Percentiles rank a stretch among this genome's conserved stretches.
Conservation (phyloP, 345 rosid genomes). For the Rhodamnia rubescens region DNA sequence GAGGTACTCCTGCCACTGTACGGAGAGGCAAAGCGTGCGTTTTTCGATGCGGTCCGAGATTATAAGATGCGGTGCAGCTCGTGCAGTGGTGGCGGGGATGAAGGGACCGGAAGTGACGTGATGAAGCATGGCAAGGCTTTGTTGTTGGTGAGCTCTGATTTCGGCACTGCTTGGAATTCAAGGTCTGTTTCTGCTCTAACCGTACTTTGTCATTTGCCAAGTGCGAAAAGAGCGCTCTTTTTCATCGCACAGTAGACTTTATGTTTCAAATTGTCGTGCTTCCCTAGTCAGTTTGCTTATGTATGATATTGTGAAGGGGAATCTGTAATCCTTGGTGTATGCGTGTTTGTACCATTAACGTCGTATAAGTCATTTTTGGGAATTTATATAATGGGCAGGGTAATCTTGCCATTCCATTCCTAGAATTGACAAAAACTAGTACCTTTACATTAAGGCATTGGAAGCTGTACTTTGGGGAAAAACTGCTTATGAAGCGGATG, state of each 20-base stretch:
- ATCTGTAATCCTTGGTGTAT: not conserved
- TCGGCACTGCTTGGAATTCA: constrained; percentile 82
- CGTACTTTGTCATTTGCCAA: not conserved
- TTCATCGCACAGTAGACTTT: not conserved
- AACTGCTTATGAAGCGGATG: not conserved
- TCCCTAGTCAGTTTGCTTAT: not conserved
- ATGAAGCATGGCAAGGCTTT: constrained; percentile 72
- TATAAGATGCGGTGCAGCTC: constrained; percentile 15
- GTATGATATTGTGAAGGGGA: not conserved
- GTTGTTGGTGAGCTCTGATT: constrained; percentile 76
- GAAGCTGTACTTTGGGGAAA: not conserved
- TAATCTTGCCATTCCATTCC: not conserved
- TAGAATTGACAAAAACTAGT: not conserved
- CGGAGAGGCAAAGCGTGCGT: constrained; percentile 43
- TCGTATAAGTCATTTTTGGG: not conserved
- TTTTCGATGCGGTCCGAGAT: constrained; percentile 26
- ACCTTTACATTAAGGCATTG: not conserved
- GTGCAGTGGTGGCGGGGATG: constrained; percentile 1
- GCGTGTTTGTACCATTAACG: not conserved
- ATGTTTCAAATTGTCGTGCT: not conserved
- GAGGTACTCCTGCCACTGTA: constrained; percentile 48
- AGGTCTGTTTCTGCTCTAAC: constrained; percentile 29
- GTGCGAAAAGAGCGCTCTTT: not conserved
- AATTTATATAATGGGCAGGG: not conserved
- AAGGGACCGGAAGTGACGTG: constrained; percentile 25